A percentile compares a stretch with the other conserved stretches of the same genome.
Evolutionary conservation across 352 stramenopile species (phyloP).

Genomic region (Achlya hypogyna): DNA sequence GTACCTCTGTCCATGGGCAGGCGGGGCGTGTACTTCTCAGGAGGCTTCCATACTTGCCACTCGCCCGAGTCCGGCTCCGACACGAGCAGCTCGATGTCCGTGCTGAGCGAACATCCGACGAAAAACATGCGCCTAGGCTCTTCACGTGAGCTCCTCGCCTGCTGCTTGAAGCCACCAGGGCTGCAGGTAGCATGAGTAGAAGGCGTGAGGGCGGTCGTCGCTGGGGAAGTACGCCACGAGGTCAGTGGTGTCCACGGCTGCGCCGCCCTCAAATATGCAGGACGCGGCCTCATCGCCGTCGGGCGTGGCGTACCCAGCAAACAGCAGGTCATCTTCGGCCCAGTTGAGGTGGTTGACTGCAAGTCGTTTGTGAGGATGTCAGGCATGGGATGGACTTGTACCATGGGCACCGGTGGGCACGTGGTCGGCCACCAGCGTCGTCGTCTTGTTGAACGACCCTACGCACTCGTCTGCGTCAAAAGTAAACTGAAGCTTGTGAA

Average conservation of each 20-base stretch:
- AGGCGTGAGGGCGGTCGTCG: constrained; percentile 45
- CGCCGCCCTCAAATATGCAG: constrained; percentile 54
- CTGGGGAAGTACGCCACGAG: constrained; percentile 43
- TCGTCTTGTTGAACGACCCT: constrained; percentile 26
- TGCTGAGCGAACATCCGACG: constrained; percentile 60
- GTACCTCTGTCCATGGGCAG: constrained; percentile 46
- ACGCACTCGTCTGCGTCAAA: constrained; percentile 26
- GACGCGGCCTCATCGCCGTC: constrained; percentile 37
- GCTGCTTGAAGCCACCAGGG: constrained; percentile 33
- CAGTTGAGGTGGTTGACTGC: constrained; percentile 62
- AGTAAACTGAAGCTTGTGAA: constrained; percentile 17
- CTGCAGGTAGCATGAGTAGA: constrained; percentile 48
- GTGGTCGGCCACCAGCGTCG: constrained; percentile 29
- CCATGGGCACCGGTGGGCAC: not conserved
- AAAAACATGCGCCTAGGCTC: constrained; percentile 65
- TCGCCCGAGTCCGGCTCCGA: constrained; percentile 43
- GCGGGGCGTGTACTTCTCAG: constrained; percentile 64
- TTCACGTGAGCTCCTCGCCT: not conserved
- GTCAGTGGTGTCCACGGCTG: constrained; percentile 21
- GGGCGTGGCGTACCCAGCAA: constrained; percentile 49
- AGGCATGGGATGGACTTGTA: too few species aligned
- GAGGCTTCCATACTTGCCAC: constrained; percentile 66
- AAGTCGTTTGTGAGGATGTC: not conserved
- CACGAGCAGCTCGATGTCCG: constrained; percentile 70
- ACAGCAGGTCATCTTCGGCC: constrained; percentile 53